These are phyloP conservation scores for Magnusiomyces magnusii DNA, from an alignment of 1,139 yeast species.

Conservation along the genomic window DNA sequence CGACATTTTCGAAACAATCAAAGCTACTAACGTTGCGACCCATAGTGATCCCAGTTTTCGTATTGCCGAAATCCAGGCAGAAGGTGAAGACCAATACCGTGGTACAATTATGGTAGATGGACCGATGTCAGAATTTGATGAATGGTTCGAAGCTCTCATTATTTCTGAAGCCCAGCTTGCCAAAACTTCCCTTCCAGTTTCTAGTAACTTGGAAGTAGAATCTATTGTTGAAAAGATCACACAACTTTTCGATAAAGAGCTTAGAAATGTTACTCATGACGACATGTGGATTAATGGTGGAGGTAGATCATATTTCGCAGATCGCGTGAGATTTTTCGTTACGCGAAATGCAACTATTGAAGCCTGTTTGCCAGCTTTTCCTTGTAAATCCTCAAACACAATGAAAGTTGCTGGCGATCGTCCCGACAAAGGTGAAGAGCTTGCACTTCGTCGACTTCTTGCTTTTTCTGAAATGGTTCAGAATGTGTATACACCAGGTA, in stretches of 20 bases:
- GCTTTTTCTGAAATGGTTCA: conserved; percentile 11
- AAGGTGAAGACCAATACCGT: conserved; percentile 12
- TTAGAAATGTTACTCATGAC: conserved; percentile 14
- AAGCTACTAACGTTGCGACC: not conserved
- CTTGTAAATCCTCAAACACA: conserved; percentile 16
- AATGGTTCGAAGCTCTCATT: conserved; percentile 16
- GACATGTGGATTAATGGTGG: conserved; percentile 13
- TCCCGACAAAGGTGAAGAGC: conserved; percentile 17
- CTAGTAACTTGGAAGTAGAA: not conserved
- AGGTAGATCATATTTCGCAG: conserved; percentile 11
- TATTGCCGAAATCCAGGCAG: conserved; percentile 8
- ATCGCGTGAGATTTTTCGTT: conserved; percentile 12
- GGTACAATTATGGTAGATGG: conserved; percentile 11
- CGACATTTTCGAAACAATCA: not conserved
- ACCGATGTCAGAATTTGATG: conserved; percentile 10
- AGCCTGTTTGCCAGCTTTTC: conserved; percentile 17
- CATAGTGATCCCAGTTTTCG: conserved; percentile 8
- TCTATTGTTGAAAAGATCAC: not conserved
- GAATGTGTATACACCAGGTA: conserved; percentile 14
- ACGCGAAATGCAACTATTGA: conserved; percentile 10
- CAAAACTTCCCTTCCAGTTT: not conserved
- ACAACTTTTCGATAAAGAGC: conserved; percentile 11
- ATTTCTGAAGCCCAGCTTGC: conserved; percentile 5
- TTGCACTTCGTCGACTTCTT: conserved; percentile 13
- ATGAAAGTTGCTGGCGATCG: conserved; percentile 13